Evolutionary conservation across 768 basidiomycete genomes (phyloP), one percentile per base, ranked within the genome.

Genomic region (Kwoniella sp.): DNA sequence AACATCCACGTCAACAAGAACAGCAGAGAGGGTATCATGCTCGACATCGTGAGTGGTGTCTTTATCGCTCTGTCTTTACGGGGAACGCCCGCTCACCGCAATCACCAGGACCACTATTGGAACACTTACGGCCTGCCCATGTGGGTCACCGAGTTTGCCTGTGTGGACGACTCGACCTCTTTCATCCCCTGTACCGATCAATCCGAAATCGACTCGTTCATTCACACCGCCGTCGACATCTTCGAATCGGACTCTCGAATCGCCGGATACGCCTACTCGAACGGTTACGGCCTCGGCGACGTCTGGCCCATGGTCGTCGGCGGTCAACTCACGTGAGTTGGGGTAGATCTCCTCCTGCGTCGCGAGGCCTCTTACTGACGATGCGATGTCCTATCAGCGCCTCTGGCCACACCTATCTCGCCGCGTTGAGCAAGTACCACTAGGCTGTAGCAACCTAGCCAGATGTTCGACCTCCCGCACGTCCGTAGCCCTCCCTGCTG

Each of bases 121-220:
- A 60, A 57, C 57, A 63, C 55, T 11, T 67, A 67, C 45, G 57
- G 57, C 25, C 29, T 46, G 33, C 59, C 59, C 7, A 52, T 60
- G 15, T 60, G 59, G 59, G 50, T 60, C n/a, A 60, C 56, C 40
- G 60, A 67, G 34, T 59, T 62, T 39, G 65, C 65, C 10, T 67
- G 65, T 39, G 65, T 67, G 15, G 61, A 71, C 52, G 69, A 71
- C 45, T 50, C 57, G 25, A 59, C 52, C 23, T 50, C 46, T 12
- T 69, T 65, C 49, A 40, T 57, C 12, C 65, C 67, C 12, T 71
- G 67, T 47, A 65, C 65, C 20, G 62, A 71, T 50, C 70, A 71
- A 52, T 38, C 26, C 34, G 54, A 67, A 46, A 71, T 71, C 56
- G 48, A 71, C 62, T 28, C 14, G 12, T 69, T 53, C 60, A 69